Conservation (phyloP, 2,329 filamentous ascomycete genomes). For the Colletotrichum navitas region DNA sequence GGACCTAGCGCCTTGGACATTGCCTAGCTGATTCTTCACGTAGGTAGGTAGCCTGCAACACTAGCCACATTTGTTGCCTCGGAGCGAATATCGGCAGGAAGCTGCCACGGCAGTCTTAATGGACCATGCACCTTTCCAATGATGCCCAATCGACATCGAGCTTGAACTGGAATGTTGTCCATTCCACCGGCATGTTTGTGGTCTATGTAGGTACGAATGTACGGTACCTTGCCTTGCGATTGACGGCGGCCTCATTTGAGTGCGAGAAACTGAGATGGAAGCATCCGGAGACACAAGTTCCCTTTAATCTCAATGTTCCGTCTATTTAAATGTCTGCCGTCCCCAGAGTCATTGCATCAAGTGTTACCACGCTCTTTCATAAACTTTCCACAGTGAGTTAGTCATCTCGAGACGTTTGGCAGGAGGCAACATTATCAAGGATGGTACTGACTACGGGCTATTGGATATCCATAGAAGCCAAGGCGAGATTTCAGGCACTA, state of each 20-base stretch:
- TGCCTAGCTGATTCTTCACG: constrained; percentile 9
- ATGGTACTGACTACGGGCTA: neutral
- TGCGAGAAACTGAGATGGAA: neutral
- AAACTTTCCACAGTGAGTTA: neutral
- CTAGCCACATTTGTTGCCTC: constrained; percentile 2
- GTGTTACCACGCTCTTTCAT: neutral
- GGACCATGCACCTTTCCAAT: neutral
- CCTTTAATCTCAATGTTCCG: neutral
- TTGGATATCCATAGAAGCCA: neutral
- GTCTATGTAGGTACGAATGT: no score
- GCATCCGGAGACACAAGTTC: neutral
- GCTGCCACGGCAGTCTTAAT: neutral
- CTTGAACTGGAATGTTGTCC: neutral
- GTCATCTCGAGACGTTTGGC: neutral
- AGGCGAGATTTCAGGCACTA: neutral
- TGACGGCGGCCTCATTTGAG: neutral
- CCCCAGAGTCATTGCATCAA: neutral
- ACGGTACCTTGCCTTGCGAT: neutral
- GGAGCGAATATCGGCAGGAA: constrained; percentile 1
- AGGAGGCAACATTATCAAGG: neutral
- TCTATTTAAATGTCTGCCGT: neutral
- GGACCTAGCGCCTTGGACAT: constrained; percentile 20
- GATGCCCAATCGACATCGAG: neutral
- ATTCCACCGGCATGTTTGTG: neutral
- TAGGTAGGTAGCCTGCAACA: neutral